These are phyloP conservation scores for Pythium insidiosum DNA, from an alignment of 352 stramenopile species.

Conservation along the genomic window DNA sequence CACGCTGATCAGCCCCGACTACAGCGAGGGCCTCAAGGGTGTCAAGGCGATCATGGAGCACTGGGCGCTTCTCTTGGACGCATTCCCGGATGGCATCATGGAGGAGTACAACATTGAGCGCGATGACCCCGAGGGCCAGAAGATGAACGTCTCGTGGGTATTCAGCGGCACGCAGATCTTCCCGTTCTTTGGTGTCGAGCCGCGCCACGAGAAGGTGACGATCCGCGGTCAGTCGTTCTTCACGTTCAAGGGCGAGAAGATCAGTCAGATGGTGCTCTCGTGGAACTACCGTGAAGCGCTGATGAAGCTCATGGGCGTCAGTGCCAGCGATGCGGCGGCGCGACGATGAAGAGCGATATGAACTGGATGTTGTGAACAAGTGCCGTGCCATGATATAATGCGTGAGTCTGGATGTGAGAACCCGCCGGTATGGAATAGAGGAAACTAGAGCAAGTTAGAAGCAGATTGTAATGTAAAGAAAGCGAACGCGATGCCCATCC, in stretches of 20 bases:
- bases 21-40: slow-evolving; percentile 48
- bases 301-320: slow-evolving; percentile 62
- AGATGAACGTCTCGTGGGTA: slow-evolving; percentile 64
- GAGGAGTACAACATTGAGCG: slow-evolving; percentile 73
- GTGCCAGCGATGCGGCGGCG: slow-evolving; percentile 13
- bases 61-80: slow-evolving; percentile 59
- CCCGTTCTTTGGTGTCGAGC: slow-evolving; percentile 60
- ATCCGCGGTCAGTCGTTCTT: slow-evolving; percentile 73
- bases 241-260: slow-evolving; percentile 72
- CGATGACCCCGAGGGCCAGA: slow-evolving; percentile 43
- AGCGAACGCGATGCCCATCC: too few relatives aligned
- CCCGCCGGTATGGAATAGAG: too few relatives aligned
- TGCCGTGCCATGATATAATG: too few relatives aligned
- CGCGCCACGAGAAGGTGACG: slow-evolving; percentile 69
- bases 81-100: slow-evolving; percentile 77
- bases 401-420: too few relatives aligned
- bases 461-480: too few relatives aligned
- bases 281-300: slow-evolving; percentile 72
- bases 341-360: slow-evolving; percentile 12
- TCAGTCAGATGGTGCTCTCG: slow-evolving; percentile 57
- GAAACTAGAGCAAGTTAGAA: too few relatives aligned
- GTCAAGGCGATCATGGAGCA: slow-evolving; percentile 66
- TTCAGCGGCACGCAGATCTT: slow-evolving; percentile 78
- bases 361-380: too few relatives aligned
- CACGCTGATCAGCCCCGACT: slow-evolving; percentile 58